Base-by-base conservation (phyloP, 129 eudicot genomes). In the Chrysanthemum makinoi region DNA sequence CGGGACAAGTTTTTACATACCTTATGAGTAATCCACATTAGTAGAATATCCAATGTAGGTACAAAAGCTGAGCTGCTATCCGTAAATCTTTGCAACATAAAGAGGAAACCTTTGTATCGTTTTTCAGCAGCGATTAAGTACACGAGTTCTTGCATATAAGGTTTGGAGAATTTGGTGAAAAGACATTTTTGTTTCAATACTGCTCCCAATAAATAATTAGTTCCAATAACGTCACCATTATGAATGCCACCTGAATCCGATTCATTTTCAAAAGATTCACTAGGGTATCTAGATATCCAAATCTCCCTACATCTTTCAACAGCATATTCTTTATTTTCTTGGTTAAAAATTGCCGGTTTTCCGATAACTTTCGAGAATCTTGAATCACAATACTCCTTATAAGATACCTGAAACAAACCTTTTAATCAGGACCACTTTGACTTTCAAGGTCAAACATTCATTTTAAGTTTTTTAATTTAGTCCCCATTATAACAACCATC, bases 1-100 rank as follows among this genome's bases (percentile, higher is more conserved):
- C 5, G n/a, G 66, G 66, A 57, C 18, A 10, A 14, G 53, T 4
- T 52, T 69, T 30, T 8, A 5, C 15, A 64, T 66, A 94, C 98
- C 98, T 87, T 84, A 84, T 94, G 98, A 44, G 97, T 86, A 56
- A 94, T 72, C 96, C 95, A 94, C 90, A 94, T 84, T 73, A 94
- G 80, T 12, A 84, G 81, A 72, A 94, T 80, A 84, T 94, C 98
- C 57, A 81, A 73, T 75, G 98, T 87, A 30, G 96, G 98, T 70
- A 89, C 87, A 18, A 94, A 82, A 57, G 68, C 50, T 59, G 81
- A 62, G 69, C 74, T 71, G 35, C 77, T 77, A 77, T 89, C 85
- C 5, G 64, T 79, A 49, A 79, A 85, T 76, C 79, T 83, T 65
- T 80, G 83, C 75, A 89, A 43, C 85, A 87, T 80, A 74, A 80